These are phyloP conservation scores for Rhodotorula graminis DNA, from an alignment of 768 basidiomycete species.

Conservation along the genomic window DNA sequence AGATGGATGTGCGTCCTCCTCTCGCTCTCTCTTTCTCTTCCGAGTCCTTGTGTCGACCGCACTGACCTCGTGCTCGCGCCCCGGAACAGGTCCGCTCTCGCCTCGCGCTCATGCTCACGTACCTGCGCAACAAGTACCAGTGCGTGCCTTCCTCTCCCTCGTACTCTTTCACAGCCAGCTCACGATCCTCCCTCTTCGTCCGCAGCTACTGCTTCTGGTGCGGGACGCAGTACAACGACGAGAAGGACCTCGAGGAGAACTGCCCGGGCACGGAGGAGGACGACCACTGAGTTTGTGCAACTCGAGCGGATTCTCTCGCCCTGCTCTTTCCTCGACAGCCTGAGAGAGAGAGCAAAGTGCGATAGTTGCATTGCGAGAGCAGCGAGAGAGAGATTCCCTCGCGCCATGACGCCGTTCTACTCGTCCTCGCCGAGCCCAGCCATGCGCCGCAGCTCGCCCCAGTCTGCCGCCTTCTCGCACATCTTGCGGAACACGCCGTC, in stretches of 20 bases:
- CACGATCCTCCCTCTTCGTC: not conserved
- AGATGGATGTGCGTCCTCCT: slow-evolving; percentile 15
- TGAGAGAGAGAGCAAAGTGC: not conserved
- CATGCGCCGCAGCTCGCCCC: slow-evolving; percentile 19
- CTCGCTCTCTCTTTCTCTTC: not conserved
- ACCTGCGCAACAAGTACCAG: slow-evolving; percentile 35
- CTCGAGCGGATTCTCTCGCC: not conserved
- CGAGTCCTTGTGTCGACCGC: too few relatives aligned
- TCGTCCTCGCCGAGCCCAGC: slow-evolving; percentile 14
- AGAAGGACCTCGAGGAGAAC: slow-evolving; percentile 8
- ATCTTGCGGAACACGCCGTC: slow-evolving; percentile 36
- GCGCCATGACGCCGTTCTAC: not conserved
- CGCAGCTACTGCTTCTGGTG: slow-evolving; percentile 40
- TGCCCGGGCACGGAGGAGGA: slow-evolving; percentile 32
- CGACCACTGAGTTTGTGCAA: slow-evolving; percentile 6
- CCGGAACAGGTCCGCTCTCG: slow-evolving; percentile 19
- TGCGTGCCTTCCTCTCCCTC: not conserved
- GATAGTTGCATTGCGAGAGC: not conserved
- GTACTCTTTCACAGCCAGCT: too few relatives aligned
- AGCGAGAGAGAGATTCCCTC: too few relatives aligned
- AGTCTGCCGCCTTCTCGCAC: slow-evolving; percentile 33
- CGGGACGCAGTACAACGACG: slow-evolving; percentile 34
- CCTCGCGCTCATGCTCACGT: slow-evolving; percentile 35
- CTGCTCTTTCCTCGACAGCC: not conserved
- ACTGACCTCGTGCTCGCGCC: not conserved